Conservation (phyloP, 1,139 yeast species). For the Blastobotrys persicus region DNA sequence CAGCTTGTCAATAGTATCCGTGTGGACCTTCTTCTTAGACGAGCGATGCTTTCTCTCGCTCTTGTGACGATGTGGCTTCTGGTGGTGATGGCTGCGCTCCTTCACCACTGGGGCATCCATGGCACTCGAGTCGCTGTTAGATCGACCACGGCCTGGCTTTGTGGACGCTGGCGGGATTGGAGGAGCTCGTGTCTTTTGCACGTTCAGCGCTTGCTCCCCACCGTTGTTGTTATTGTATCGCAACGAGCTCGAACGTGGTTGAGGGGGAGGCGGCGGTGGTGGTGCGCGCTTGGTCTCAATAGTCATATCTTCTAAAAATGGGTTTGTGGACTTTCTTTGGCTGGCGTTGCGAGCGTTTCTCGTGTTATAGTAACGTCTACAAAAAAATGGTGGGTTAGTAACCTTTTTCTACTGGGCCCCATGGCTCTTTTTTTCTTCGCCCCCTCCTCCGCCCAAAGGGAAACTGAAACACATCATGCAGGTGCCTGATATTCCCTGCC, state of each 20-base stretch:
- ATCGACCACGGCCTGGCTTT: slow-evolving; percentile 24
- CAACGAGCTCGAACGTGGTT: slow-evolving; percentile 7
- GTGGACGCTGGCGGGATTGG: slow-evolving; percentile 23
- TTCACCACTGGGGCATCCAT: slow-evolving; percentile 25
- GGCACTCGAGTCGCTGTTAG: slow-evolving; percentile 32
- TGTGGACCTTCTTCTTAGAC: slow-evolving; percentile 43
- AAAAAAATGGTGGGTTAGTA: neutral
- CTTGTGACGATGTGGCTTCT: slow-evolving; percentile 20
- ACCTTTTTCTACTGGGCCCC: neutral
- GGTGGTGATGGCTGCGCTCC: slow-evolving; percentile 25
- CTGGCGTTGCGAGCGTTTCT: slow-evolving; percentile 15
- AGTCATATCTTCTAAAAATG: slow-evolving; percentile 32
- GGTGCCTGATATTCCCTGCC: neutral
- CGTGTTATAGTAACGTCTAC: slow-evolving; percentile 23
- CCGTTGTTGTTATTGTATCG: slow-evolving; percentile 6
- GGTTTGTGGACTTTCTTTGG: slow-evolving; percentile 31
- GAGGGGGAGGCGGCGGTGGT: slow-evolving; percentile 18
- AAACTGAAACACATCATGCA: neutral
- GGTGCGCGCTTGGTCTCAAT: slow-evolving; percentile 9
- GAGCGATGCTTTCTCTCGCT: slow-evolving; percentile 13
- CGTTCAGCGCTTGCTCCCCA: slow-evolving; percentile 13
- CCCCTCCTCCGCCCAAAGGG: neutral
- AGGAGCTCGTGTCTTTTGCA: slow-evolving; percentile 13
- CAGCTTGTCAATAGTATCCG: slow-evolving; percentile 87
- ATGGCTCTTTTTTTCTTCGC: too few relatives aligned